Percentiles rank a stretch among this genome's conserved stretches.
These are phyloP conservation scores for Phaeoacremonium minimum DNA, from an alignment of 2,329 filamentous ascomycete species.

Conservation along the genomic window DNA sequence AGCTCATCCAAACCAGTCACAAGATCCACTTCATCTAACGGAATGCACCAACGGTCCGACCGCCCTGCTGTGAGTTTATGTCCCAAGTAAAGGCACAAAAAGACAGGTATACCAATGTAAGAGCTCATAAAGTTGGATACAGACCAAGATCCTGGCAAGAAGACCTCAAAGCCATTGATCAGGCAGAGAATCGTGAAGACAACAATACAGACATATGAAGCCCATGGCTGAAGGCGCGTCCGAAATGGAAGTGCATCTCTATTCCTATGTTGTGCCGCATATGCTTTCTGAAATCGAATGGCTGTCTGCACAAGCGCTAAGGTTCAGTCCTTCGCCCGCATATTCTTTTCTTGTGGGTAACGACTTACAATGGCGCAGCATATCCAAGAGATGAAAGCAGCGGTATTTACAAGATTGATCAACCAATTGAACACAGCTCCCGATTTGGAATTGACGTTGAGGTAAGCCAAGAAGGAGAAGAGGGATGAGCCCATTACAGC, in stretches of 20 bases:
- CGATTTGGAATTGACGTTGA: conserved; percentile 55
- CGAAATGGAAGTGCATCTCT: conserved; percentile 39
- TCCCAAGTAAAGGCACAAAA: conserved; percentile 48
- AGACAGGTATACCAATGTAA: conserved; percentile 63
- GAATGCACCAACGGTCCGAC: no score
- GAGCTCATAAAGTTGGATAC: conserved; percentile 54
- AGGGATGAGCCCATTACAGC: conserved; percentile 41
- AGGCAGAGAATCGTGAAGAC: conserved; percentile 42
- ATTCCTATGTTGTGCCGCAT: conserved; percentile 28
- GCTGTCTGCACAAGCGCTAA: no score
- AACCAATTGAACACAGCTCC: conserved; percentile 61
- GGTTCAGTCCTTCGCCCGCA: no score
- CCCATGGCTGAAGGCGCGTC: conserved; percentile 52
- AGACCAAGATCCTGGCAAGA: conserved; percentile 56
- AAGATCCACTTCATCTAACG: no score
- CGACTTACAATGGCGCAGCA: conserved; percentile 45
- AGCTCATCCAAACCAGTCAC: no score
- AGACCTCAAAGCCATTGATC: conserved; percentile 62
- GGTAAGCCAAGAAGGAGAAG: conserved; percentile 60
- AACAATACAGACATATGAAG: conserved; percentile 48
- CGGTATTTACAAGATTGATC: conserved; percentile 48
- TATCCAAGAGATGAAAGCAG: conserved; percentile 49
- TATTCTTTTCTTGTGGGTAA: no score
- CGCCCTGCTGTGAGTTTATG: no score
- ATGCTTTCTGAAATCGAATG: conserved; percentile 52